Conservation (phyloP, 768 basidiomycete genomes). For the Termitomyces eurrhizus region DNA sequence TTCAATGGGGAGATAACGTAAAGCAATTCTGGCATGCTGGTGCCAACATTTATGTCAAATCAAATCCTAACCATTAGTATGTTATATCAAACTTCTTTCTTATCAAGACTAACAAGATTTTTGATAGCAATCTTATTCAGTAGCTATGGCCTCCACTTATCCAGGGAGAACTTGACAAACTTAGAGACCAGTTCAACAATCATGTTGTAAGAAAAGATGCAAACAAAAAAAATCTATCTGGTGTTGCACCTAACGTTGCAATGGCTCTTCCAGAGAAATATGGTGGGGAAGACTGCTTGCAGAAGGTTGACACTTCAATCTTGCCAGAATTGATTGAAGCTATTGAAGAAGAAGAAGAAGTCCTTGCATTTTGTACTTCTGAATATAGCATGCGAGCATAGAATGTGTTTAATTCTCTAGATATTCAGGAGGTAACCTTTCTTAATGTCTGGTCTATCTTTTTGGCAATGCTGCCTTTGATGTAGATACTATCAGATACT, state of each 20-base stretch:
- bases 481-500: too few species aligned
- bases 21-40: not conserved
- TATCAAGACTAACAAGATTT: not conserved
- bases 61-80: not conserved
- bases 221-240: not conserved
- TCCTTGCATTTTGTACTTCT: not conserved
- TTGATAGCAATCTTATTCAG: not conserved
- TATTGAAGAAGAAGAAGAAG: not conserved
- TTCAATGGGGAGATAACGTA: not conserved
- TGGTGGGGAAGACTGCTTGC: not conserved
- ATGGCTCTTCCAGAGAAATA: not conserved
- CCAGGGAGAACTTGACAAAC: not conserved
- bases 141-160: not conserved
- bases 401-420: not conserved
- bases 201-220: not conserved
- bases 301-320: not conserved
- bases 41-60: not conserved
- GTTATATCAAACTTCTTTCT: not conserved
- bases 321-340: not conserved
- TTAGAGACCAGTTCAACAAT: not conserved
- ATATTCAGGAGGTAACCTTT: too few species aligned
- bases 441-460: too few species aligned
- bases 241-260: not conserved
- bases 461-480: too few species aligned
- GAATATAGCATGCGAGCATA: not conserved